Evolutionary conservation across 768 basidiomycete genomes (phyloP).

Genomic region (Lactarius tabidus): DNA sequence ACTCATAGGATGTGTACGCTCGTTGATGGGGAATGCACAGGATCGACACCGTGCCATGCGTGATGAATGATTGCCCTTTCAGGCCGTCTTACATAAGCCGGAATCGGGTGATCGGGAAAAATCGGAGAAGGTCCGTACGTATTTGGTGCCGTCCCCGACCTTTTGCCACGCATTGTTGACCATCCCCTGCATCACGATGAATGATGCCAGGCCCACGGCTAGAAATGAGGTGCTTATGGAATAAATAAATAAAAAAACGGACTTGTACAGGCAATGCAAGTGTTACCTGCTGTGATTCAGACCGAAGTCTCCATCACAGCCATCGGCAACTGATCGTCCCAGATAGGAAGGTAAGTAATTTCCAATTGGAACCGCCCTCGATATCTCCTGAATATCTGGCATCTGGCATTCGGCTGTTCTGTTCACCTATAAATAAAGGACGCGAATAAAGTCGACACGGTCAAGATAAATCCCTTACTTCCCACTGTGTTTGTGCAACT

Average conservation of each 20-base stretch:
- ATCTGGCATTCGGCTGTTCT: no score
- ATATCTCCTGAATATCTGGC: not conserved
- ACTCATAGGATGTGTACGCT: not conserved
- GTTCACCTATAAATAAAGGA: not conserved
- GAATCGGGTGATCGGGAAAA: not conserved
- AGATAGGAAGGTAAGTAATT: no score
- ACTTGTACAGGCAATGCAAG: not conserved
- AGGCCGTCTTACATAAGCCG: not conserved
- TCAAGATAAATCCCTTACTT: not conserved
- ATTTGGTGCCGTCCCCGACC: no score
- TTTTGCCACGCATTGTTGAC: not conserved
- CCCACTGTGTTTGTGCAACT: no score
- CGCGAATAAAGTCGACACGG: not conserved
- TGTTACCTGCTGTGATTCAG: not conserved
- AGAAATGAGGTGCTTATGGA: not conserved
- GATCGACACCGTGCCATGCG: no score
- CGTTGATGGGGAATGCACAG: not conserved
- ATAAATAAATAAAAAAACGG: not conserved
- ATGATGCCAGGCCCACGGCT: not conserved
- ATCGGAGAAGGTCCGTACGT: not conserved
- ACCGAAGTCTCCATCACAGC: not conserved
- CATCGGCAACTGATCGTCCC: not conserved
- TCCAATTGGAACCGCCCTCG: not conserved
- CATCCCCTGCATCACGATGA: not conserved
- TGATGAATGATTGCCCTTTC: not conserved